Percentiles rank a stretch among this genome's conserved stretches.
These are phyloP conservation scores for Saccharomycopsis oosterbeekiorum DNA, from an alignment of 805 yeast species.

Conservation along the genomic window DNA sequence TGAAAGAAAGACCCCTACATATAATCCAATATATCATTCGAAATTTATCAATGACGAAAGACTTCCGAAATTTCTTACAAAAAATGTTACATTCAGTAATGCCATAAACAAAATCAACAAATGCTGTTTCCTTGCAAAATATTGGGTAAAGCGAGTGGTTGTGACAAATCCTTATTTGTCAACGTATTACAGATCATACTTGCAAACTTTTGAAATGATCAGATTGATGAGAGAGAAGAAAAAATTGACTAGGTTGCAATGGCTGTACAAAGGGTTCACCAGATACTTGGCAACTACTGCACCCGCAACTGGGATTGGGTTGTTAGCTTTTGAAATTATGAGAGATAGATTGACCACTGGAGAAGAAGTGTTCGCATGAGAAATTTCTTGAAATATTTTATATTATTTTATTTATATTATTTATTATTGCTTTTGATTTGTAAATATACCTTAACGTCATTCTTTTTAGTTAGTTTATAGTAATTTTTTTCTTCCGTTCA, in stretches of 20 bases:
- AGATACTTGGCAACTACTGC: slow-evolving; percentile 63
- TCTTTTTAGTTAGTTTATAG: too few relatives aligned
- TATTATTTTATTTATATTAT: neutral
- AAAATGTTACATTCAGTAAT: neutral
- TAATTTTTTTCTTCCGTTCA: too few relatives aligned
- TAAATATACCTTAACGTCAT: neutral
- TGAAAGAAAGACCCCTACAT: slow-evolving; percentile 17
- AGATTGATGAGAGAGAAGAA: slow-evolving; percentile 44
- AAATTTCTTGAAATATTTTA: neutral
- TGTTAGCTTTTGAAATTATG: slow-evolving; percentile 75
- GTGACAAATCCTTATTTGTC: slow-evolving; percentile 22
- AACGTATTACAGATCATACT: slow-evolving; percentile 63
- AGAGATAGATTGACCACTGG: slow-evolving; percentile 31
- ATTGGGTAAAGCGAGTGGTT: slow-evolving; percentile 21
- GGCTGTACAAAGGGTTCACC: slow-evolving; percentile 73
- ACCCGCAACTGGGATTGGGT: slow-evolving; percentile 84
- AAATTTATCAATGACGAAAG: slow-evolving; percentile 10
- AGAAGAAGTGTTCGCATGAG: neutral
- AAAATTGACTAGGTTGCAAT: slow-evolving; percentile 44
- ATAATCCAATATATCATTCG: slow-evolving; percentile 6
- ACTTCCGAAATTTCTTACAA: slow-evolving; percentile 9
- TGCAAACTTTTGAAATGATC: slow-evolving; percentile 61
- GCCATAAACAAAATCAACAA: slow-evolving; percentile 4
- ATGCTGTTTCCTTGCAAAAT: slow-evolving; percentile 7
- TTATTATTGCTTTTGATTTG: neutral